phyloP scores from a whole-genome alignment of 306 rosid species.

The Astragalus glycyphyllos region DNA sequence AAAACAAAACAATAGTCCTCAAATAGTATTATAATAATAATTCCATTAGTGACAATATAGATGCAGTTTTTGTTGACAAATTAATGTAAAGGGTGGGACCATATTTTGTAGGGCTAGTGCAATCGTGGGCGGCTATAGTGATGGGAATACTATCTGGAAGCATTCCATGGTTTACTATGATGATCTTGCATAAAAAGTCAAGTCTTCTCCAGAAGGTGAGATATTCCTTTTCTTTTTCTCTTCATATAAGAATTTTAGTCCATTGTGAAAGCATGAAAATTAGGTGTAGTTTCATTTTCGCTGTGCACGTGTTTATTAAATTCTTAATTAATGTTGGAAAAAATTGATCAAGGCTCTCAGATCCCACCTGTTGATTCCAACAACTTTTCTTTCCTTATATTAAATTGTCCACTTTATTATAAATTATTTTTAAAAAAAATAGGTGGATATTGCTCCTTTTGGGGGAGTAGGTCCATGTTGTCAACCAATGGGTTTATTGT shows the following conservation, averaged over 20 bases:
- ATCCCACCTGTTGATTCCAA: background rate
- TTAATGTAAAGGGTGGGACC: background rate
- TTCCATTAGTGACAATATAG: background rate
- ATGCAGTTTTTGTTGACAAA: slow-evolving; percentile 36
- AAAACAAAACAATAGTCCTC: background rate
- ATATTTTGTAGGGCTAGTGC: slow-evolving; percentile 71
- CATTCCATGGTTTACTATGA: slow-evolving; percentile 93
- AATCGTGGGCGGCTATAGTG: slow-evolving; percentile 96
- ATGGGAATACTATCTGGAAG: slow-evolving; percentile 81
- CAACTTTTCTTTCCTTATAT: slow-evolving; percentile 5
- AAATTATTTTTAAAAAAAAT: background rate
- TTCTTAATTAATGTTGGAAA: slow-evolving; percentile 10
- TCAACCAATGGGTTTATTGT: too few relatives aligned
- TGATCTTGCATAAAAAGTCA: slow-evolving; percentile 85
- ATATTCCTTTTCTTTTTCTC: background rate
- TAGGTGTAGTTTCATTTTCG: background rate
- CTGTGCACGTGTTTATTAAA: slow-evolving; percentile 12
- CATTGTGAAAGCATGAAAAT: background rate
- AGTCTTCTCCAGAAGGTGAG: slow-evolving; percentile 70
- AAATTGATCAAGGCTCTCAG: background rate
- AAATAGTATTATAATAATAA: slow-evolving; percentile 19
- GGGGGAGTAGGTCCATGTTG: too few relatives aligned
- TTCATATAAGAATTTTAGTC: slow-evolving; percentile 16
- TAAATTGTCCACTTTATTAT: background rate
- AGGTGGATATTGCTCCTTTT: too few relatives aligned